phyloP scores from a whole-genome alignment of 1,284 basidiomycete species.

The Malassezia restricta region DNA sequence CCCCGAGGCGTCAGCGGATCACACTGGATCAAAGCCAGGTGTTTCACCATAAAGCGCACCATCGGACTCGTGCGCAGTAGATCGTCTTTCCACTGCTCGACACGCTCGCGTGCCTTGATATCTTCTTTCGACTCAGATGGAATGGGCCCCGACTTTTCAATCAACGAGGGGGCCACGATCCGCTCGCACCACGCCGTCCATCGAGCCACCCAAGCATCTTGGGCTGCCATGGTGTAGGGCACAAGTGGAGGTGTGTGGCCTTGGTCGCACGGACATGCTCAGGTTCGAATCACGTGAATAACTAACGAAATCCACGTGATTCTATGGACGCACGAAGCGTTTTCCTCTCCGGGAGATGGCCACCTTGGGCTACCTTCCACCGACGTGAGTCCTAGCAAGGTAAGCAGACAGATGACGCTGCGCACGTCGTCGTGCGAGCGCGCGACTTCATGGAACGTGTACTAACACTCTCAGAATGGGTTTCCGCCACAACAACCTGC shows the following conservation, averaged over 20 bases:
- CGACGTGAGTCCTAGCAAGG: constrained; percentile 17
- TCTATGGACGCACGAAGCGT: constrained; percentile 1
- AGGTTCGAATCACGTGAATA: constrained; percentile 9
- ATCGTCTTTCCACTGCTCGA: constrained; percentile 37
- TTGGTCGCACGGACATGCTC: background rate
- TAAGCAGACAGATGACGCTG: constrained; percentile 2
- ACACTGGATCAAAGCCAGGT: constrained; percentile 36
- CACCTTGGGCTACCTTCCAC: constrained; percentile 13
- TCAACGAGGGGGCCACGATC: too few relatives aligned
- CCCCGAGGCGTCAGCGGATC: constrained; percentile 21
- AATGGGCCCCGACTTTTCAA: too few relatives aligned
- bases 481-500: constrained; percentile 46
- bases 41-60: constrained; percentile 44
- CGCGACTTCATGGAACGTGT: background rate
- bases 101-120: constrained; percentile 18
- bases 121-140: background rate
- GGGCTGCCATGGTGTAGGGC: background rate
- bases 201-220: background rate
- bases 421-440: background rate
- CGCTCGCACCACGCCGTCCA: constrained; percentile 1
- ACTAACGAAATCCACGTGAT: constrained; percentile 5
- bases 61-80: constrained; percentile 41
- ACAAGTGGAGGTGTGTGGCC: background rate
- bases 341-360: background rate
- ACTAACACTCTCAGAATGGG: constrained; percentile 27